phyloP scores from a whole-genome alignment of 768 basidiomycete genomes.

The Gyrodon lividus region DNA sequence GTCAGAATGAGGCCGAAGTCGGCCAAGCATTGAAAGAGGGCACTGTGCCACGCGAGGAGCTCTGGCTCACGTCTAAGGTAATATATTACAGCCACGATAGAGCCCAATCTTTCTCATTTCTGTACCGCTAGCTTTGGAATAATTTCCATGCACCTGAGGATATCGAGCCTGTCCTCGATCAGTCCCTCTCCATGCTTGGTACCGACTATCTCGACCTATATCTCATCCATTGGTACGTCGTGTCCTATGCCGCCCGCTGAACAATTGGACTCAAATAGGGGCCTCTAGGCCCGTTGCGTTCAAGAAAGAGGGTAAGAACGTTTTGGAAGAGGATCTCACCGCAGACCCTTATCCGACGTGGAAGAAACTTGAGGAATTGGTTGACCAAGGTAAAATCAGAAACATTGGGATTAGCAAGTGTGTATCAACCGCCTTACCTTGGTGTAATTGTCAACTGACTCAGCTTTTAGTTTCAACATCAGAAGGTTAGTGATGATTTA shows the following conservation, averaged over 20 bases:
- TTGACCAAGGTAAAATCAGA: constrained; percentile 70
- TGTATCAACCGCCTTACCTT: constrained; percentile 11
- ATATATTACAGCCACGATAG: background rate
- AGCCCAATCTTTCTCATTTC: background rate
- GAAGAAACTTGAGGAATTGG: constrained; percentile 77
- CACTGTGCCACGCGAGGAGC: constrained; percentile 55
- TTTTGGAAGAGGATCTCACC: constrained; percentile 55
- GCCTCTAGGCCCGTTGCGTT: constrained; percentile 62
- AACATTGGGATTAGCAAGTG: constrained; percentile 88
- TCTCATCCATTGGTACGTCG: constrained; percentile 70
- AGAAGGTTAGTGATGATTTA: constrained; percentile 34
- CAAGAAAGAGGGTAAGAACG: constrained; percentile 48
- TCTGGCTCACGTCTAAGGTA: constrained; percentile 68
- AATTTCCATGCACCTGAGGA: constrained; percentile 72
- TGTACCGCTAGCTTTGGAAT: constrained; percentile 60
- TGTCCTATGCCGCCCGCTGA: background rate
- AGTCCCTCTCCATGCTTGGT: constrained; percentile 58
- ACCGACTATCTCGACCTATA: constrained; percentile 79
- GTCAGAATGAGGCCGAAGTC: constrained; percentile 70
- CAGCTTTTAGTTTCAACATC: constrained; percentile 53
- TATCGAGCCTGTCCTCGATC: constrained; percentile 64
- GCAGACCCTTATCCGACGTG: constrained; percentile 76
- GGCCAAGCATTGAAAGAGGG: constrained; percentile 61
- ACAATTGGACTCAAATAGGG: background rate
- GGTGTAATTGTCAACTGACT: background rate